Base-by-base conservation (phyloP, 83 land plant genomes). In the Picea abies region DNA sequence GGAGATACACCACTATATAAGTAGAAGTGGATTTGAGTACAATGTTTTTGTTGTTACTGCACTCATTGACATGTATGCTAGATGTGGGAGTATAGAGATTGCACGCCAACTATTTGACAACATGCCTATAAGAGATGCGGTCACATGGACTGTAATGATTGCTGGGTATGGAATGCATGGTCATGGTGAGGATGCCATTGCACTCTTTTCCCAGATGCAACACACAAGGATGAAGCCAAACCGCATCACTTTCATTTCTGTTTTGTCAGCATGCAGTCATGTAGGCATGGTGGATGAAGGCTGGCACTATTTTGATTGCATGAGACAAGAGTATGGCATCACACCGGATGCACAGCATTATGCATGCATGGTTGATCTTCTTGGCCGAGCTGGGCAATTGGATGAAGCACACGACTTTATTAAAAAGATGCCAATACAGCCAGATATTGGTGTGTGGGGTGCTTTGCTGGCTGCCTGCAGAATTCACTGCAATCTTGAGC, bases 1-100 rank as follows among this genome's bases (percentile, higher is more conserved):
- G 90, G 65, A 67, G 29, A 23, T 86, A 61, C 90, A 90, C 80
- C 83, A 86, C 25, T 84, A 80, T 52, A 79, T 76, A 19, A n/a
- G 62, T 3, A 78, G 23, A 26, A 78, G 52, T 58, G 82, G 68
- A 6, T 78, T 79, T 32, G 81, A 83, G n/a, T 44, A 23, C 5
- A 76, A 83, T 66, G 25, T 83, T 29, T 64, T 76, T 52, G 81
- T 78, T 19, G 68, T 68, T 15, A 83, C 70, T 83, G 75, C 84
- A 23, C 81, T 83, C 41, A 67, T 83, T 37, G 19, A 60, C 19
- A 47, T 63, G 44, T 83, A 83, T 66, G 82, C 44, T 5, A 79
- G 79, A 63, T 81, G 82, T 81, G 82, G 82, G 22, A 35, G 25
- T 44, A 16, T 67, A 23, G 22, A 44, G 44, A 41, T 78, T 41